phyloP scores from a whole-genome alignment of 768 basidiomycete genomes.

The Leucosporidium yakuticum region DNA sequence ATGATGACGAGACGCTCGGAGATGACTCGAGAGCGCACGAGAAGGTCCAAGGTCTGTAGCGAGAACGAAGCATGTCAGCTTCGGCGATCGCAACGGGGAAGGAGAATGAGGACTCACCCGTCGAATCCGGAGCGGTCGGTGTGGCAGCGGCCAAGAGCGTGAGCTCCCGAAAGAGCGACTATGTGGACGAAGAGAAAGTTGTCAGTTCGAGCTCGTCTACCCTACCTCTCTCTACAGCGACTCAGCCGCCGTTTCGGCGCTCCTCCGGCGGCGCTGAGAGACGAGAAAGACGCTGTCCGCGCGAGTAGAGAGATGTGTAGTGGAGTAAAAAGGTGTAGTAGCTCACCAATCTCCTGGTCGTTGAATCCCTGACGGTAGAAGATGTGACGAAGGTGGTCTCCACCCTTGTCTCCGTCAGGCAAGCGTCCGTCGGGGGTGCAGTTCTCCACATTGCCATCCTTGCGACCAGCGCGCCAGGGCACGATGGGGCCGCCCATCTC shows the following conservation, averaged over 20 bases:
- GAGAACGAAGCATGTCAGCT: neutral
- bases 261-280: neutral
- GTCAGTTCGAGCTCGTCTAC: neutral
- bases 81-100: neutral
- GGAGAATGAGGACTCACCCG: conserved; percentile 57
- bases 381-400: conserved; percentile 75
- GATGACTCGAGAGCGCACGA: neutral
- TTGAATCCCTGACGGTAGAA: conserved; percentile 94
- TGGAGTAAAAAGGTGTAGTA: too few species aligned
- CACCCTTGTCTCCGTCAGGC: conserved; percentile 69
- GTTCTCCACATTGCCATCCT: conserved; percentile 71
- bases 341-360: conserved; percentile 92
- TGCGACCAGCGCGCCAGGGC: conserved; percentile 87
- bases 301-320: too few species aligned
- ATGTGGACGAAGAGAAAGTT: neutral
- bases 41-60: conserved; percentile 25
- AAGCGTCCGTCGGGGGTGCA: conserved; percentile 57
- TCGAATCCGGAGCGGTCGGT: conserved; percentile 73
- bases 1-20: conserved; percentile 38
- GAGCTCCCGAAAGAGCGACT: conserved; percentile 69
- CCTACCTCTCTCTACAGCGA: neutral
- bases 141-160: conserved; percentile 95
- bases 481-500: conserved; percentile 90
- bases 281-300: neutral
- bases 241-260: too few species aligned